Base-by-base conservation (phyloP, 345 rosid species). In the Populus pruinosa region DNA sequence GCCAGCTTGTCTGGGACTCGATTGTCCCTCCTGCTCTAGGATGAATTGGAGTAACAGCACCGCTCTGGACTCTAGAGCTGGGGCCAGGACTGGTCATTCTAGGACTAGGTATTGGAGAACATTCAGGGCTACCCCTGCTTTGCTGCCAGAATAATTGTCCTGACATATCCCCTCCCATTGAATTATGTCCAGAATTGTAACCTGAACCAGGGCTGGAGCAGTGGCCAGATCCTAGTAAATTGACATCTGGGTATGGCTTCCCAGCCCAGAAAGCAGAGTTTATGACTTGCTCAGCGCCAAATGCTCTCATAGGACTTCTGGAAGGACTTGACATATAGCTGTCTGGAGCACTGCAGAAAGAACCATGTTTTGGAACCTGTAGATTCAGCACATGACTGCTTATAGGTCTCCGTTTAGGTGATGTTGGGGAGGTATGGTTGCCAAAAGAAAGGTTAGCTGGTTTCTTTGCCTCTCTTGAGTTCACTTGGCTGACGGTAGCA, bases 151-250 rank as follows among this genome's bases (percentile, higher is more conserved):
- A 91, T 71, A 91, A 82, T 86, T 90, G 97, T 61, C 95, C 88
- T 43, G 94, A 84, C 93, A 91, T 85, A 81, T 93, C 98, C 77
- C 97, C 98, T 81, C 97, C 99, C 77, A 94, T 88, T 72, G 99
- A 96, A 77, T 95, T 91, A 82, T 93, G 92, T 25, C 98, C 98
- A 38, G 99, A 95, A 81, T 96, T 96, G 83, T 93, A 83, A 77
- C 99, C 97, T 61, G 99, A 96, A 71, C 94, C 97, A 43, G 99
- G 97, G 88, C 99, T 96, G 41, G 99, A 96, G 82, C 99, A 96
- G 20, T 92, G 99, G 53, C 98, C 97, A 73, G 97, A 92, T n/a
- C 97, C 94, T 69, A 88, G 84, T 49, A 94, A 85, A n/a, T 87
- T 83, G 62, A 91, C 82, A 78, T 94, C 98, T 39, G 91, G 31